Conservation (phyloP, 1,139 yeast genomes). For the Taphrina confusa region DNA sequence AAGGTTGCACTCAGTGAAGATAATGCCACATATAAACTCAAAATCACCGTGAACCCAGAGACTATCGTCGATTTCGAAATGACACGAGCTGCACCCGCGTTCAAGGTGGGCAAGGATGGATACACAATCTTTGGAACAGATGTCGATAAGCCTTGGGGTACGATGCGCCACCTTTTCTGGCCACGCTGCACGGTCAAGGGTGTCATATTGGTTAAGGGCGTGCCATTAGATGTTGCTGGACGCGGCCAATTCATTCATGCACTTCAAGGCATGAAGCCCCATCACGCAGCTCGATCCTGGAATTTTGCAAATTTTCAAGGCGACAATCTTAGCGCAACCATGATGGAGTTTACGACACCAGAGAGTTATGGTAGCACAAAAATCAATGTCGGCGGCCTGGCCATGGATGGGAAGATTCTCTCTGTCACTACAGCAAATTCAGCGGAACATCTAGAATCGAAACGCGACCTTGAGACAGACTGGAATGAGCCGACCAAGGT, state of each 20-base stretch:
- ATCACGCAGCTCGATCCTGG: constrained; percentile 97
- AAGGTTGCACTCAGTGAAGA: constrained; percentile 64
- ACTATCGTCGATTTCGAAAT: constrained; percentile 71
- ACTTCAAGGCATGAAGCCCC: constrained; percentile 99
- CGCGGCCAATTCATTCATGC: constrained; percentile 92
- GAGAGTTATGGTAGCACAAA: constrained; percentile 78
- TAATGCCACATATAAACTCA: constrained; percentile 58
- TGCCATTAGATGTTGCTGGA: constrained; percentile 50
- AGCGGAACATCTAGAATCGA: constrained; percentile 61
- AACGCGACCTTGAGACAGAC: constrained; percentile 72
- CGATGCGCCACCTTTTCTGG: constrained; percentile 96
- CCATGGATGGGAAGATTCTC: constrained; percentile 63
- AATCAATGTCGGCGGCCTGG: constrained; percentile 76
- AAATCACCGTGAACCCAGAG: constrained; percentile 66
- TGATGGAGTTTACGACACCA: constrained; percentile 97
- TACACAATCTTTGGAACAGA: constrained; percentile 78
- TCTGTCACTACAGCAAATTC: constrained; percentile 68
- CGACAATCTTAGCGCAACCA: constrained; percentile 66
- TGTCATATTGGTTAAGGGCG: constrained; percentile 51
- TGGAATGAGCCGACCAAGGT: constrained; percentile 85
- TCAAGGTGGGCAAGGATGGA: constrained; percentile 89
- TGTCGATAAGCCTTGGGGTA: constrained; percentile 85
- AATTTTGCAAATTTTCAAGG: constrained; percentile 90
- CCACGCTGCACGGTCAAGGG: constrained; percentile 80
- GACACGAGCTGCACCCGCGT: constrained; percentile 69